These are phyloP conservation scores for Pharnaceum exiguum DNA, from an alignment of 148 eudicot species.

Conservation along the genomic window DNA sequence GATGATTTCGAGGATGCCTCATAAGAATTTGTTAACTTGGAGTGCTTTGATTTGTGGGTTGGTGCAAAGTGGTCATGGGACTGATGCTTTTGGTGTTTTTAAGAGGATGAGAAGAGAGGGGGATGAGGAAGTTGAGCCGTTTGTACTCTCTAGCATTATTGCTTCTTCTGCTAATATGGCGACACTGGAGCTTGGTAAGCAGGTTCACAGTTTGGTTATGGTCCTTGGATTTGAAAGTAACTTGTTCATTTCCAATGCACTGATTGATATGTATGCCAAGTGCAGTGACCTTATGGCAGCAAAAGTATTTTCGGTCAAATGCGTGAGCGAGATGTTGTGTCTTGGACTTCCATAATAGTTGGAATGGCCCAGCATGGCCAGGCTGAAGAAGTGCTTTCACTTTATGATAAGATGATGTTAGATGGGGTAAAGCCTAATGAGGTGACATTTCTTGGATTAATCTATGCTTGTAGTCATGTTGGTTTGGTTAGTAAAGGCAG, in stretches of 20 bases:
- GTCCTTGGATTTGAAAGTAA: slow-evolving; percentile 49
- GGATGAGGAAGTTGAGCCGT: slow-evolving; percentile 40
- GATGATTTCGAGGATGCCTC: slow-evolving; percentile 41
- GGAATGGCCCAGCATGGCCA: slow-evolving; percentile 77
- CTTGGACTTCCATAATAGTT: slow-evolving; percentile 80
- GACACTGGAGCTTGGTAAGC: slow-evolving; percentile 58
- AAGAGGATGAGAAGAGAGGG: slow-evolving; percentile 49
- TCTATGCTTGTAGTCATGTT: slow-evolving; percentile 78
- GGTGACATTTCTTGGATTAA: slow-evolving; percentile 63
- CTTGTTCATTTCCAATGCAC: slow-evolving; percentile 45
- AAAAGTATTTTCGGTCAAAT: slow-evolving; percentile 32
- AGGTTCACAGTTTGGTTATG: slow-evolving; percentile 48
- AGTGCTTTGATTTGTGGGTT: slow-evolving; percentile 80
- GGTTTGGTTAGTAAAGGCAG: slow-evolving; percentile 61
- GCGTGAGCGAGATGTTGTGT: slow-evolving; percentile 48
- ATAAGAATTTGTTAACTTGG: slow-evolving; percentile 52
- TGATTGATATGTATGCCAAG: slow-evolving; percentile 81
- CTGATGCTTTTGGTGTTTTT: slow-evolving; percentile 39
- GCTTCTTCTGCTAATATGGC: slow-evolving; percentile 53
- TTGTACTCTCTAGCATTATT: slow-evolving; percentile 46
- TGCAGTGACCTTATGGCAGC: slow-evolving; percentile 63
- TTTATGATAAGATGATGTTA: slow-evolving; percentile 54
- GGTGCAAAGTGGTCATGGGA: slow-evolving; percentile 51
- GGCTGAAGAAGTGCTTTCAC: slow-evolving; percentile 49
- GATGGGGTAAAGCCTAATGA: slow-evolving; percentile 58